Evolutionary conservation across 2,329 filamentous ascomycete species (phyloP).

Genomic region (Exophiala oligosperma): DNA sequence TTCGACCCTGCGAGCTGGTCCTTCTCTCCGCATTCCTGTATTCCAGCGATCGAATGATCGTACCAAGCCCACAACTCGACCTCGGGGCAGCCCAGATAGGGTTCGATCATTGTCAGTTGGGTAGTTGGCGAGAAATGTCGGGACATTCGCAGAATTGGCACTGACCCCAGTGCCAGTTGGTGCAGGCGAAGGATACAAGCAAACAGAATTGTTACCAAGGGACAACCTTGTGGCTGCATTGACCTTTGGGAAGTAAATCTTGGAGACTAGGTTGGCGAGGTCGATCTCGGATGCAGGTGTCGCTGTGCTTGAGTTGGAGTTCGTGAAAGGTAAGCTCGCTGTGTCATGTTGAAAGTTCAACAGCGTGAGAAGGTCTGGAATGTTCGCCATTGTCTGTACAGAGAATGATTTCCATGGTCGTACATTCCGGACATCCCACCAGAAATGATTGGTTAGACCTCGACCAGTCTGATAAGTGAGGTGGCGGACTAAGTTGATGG

Average conservation of each 20-base stretch:
- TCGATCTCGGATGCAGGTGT: constrained; percentile 76
- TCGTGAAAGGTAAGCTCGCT: constrained; percentile 58
- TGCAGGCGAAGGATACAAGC: constrained; percentile 42
- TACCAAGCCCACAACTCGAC: constrained; percentile 78
- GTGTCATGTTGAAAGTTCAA: constrained; percentile 68
- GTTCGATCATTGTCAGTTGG: constrained; percentile 51
- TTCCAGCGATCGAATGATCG: constrained; percentile 94
- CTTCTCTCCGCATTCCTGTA: constrained; percentile 85
- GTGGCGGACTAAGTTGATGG: constrained; percentile 77
- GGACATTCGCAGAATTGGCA: constrained; percentile 44
- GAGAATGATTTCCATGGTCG: constrained; percentile 82
- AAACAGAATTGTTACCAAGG: constrained; percentile 63
- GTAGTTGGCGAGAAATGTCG: constrained; percentile 56
- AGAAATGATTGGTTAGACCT: constrained; percentile 77
- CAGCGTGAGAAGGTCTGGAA: constrained; percentile 71
- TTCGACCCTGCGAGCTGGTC: constrained; percentile 79
- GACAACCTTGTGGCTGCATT: constrained; percentile 80
- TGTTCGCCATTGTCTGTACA: constrained; percentile 66
- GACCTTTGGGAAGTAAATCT: constrained; percentile 81
- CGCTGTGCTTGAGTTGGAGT: constrained; percentile 50
- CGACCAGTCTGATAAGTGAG: constrained; percentile 67
- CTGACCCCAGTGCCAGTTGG: constrained; percentile 35
- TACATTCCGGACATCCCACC: constrained; percentile 93
- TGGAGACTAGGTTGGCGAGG: constrained; percentile 72
- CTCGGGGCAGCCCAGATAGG: constrained; percentile 50